Evolutionary conservation across 2,329 filamentous ascomycete genomes (phyloP).

Genomic region (Xylaria digitata): DNA sequence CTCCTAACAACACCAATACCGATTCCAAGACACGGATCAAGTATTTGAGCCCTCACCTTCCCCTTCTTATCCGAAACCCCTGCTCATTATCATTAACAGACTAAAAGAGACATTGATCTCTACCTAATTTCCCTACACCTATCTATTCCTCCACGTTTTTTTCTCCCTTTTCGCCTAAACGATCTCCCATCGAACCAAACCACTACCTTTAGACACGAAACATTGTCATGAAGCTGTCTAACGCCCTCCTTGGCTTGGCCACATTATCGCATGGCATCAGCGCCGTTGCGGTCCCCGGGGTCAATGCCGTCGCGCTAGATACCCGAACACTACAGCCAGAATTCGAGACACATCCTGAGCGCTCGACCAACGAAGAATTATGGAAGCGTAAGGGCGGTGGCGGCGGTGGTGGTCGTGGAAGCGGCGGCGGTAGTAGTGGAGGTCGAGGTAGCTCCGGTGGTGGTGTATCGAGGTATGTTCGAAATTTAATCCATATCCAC

Average conservation of each 20-base stretch:
- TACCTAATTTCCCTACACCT: conserved; percentile 7
- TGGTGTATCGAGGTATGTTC: conserved; percentile 29
- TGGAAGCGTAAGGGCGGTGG: conserved; percentile 72
- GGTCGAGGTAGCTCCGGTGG: conserved; percentile 34
- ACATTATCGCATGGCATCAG: conserved; percentile 39
- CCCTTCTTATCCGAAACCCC: not conserved
- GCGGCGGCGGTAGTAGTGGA: conserved; percentile 46
- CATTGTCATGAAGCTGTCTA: conserved; percentile 45
- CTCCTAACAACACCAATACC: too few species aligned
- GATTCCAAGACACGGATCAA: too few species aligned
- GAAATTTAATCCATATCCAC: conserved; percentile 6
- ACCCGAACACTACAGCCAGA: conserved; percentile 34
- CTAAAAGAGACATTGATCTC: not conserved
- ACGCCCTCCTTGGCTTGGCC: conserved; percentile 42
- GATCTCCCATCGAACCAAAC: conserved; percentile 9
- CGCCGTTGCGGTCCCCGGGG: conserved; percentile 40
- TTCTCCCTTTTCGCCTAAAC: conserved; percentile 4
- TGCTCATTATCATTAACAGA: conserved; percentile 8
- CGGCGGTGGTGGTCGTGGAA: conserved; percentile 59
- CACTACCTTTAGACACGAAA: conserved; percentile 23
- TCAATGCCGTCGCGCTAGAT: conserved; percentile 39
- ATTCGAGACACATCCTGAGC: conserved; percentile 24
- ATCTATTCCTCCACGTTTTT: not conserved
- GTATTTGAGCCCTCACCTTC: conserved; percentile 10
- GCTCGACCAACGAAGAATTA: conserved; percentile 56